A percentile compares a stretch with the other conserved stretches of the same genome.
phyloP scores from a whole-genome alignment of 805 yeast species.

The Lipomyces yamadae region DNA sequence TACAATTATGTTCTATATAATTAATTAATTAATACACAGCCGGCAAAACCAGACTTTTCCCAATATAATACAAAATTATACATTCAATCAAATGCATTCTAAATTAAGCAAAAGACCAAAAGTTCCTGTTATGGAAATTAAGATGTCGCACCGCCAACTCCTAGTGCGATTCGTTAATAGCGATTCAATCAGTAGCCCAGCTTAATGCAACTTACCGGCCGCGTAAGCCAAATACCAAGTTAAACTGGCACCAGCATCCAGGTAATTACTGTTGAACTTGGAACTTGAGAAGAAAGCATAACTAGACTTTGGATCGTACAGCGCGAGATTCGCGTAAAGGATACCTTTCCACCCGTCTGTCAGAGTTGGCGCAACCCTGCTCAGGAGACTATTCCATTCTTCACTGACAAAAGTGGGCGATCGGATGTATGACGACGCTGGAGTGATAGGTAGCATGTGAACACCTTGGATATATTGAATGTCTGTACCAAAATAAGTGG shows the following conservation, averaged over 20 bases:
- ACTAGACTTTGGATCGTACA: constrained; percentile 68
- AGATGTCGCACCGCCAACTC: constrained; percentile 21
- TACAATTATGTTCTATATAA: no score
- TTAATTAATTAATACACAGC: no score
- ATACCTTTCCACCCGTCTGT: constrained; percentile 68
- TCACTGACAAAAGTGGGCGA: constrained; percentile 55
- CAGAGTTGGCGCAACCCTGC: constrained; percentile 49
- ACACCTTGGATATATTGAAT: constrained; percentile 74
- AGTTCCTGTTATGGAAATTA: background rate
- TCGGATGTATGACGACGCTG: constrained; percentile 62
- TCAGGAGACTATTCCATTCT: constrained; percentile 63
- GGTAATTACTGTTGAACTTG: constrained; percentile 57
- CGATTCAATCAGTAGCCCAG: background rate
- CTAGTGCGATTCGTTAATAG: background rate
- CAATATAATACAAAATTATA: background rate
- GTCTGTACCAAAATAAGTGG: constrained; percentile 69
- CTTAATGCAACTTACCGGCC: constrained; percentile 44
- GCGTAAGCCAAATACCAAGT: constrained; percentile 86
- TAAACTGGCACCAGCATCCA: constrained; percentile 84
- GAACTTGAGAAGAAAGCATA: constrained; percentile 63
- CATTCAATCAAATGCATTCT: background rate
- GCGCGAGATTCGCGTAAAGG: constrained; percentile 72
- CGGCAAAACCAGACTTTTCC: background rate
- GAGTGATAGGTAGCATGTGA: constrained; percentile 76
- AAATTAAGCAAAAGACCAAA: background rate